These are phyloP conservation scores for Alternaria burnsii DNA, from an alignment of 2,329 filamentous ascomycete genomes.

Conservation along the genomic window DNA sequence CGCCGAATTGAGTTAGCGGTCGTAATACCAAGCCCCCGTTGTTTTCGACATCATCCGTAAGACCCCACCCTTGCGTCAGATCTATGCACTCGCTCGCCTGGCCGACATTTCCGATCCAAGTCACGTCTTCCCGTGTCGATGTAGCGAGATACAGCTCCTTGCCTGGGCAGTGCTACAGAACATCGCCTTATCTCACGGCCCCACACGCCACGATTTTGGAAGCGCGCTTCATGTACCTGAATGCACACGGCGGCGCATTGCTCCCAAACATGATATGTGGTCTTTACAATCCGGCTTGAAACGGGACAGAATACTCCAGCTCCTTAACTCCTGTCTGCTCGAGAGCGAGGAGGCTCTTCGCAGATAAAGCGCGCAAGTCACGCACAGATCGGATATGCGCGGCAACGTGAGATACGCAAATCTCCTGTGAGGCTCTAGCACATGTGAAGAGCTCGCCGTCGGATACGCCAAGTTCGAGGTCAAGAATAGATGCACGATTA, in stretches of 20 bases:
- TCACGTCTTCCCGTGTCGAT: background rate
- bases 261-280: background rate
- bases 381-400: background rate
- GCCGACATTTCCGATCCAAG: background rate
- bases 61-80: background rate
- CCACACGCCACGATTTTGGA: too few relatives aligned
- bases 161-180: background rate
- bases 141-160: background rate
- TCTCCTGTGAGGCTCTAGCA: background rate
- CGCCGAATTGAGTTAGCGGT: background rate
- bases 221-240: background rate
- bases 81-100: background rate
- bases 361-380: background rate
- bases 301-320: background rate
- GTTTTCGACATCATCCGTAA: background rate
- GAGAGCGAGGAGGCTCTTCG: background rate
- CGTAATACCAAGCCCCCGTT: background rate
- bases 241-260: background rate
- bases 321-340: background rate
- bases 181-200: background rate
- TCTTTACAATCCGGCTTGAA: background rate
- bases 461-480: background rate
- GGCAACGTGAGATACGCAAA: background rate
- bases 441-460: background rate
- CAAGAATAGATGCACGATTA: too few relatives aligned